phyloP scores from a whole-genome alignment of 1,139 yeast genomes.

The Suhomyces wounanorum region DNA sequence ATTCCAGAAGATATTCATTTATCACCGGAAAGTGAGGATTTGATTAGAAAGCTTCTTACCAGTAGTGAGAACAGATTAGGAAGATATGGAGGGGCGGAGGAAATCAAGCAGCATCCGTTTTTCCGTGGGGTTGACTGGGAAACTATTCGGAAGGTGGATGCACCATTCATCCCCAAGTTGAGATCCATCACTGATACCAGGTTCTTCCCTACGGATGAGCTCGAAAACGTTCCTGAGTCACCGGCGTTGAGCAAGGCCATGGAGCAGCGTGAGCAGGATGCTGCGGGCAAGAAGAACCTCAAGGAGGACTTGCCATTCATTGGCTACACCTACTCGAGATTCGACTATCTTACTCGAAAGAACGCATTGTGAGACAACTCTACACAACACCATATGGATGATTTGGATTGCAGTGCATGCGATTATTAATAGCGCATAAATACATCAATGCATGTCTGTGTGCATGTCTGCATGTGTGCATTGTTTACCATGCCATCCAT shows the following conservation, averaged over 20 bases:
- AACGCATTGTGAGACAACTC: slow-evolving; percentile 65
- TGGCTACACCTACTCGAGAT: slow-evolving; percentile 93
- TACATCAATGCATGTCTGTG: too few species aligned
- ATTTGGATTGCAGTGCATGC: too few species aligned
- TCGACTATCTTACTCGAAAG: slow-evolving; percentile 86
- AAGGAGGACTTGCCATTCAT: slow-evolving; percentile 94
- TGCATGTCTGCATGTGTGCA: not conserved
- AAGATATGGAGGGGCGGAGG: slow-evolving; percentile 90
- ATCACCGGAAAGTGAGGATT: slow-evolving; percentile 91
- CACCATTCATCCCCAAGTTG: slow-evolving; percentile 80
- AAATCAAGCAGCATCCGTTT: slow-evolving; percentile 89
- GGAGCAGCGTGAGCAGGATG: slow-evolving; percentile 52
- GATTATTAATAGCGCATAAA: too few species aligned
- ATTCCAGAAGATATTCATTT: slow-evolving; percentile 96
- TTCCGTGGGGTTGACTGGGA: slow-evolving; percentile 98
- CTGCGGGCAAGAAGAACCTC: slow-evolving; percentile 42
- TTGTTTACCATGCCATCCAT: not conserved
- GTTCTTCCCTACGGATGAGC: slow-evolving; percentile 96
- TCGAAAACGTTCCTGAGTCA: slow-evolving; percentile 91
- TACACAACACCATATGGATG: too few species aligned
- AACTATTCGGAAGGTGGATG: slow-evolving; percentile 86
- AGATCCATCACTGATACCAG: slow-evolving; percentile 93
- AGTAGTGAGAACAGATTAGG: slow-evolving; percentile 87
- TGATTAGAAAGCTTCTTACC: slow-evolving; percentile 80
- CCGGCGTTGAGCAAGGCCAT: slow-evolving; percentile 83